These are phyloP conservation scores for Nicotiana noctiflora DNA, from an alignment of 257 asterid species.

Conservation along the genomic window DNA sequence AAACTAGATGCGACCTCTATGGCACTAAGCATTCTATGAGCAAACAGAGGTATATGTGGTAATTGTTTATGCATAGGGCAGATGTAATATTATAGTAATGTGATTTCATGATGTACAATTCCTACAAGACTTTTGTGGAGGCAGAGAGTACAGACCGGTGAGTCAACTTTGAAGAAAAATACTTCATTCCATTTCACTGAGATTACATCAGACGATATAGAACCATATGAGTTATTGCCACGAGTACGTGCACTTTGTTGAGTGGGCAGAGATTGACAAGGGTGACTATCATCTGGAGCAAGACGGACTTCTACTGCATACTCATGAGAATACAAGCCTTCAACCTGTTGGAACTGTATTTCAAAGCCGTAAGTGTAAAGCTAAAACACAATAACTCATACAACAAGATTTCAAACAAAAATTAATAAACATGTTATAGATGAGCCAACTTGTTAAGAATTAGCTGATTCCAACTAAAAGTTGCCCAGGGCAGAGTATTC, in stretches of 20 bases:
- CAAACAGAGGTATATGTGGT: background rate
- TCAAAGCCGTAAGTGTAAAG: conserved; percentile 22
- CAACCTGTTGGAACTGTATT: conserved; percentile 61
- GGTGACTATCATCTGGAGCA: conserved; percentile 34
- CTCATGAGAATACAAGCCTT: conserved; percentile 59
- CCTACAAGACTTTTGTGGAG: background rate
- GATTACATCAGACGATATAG: conserved; percentile 45
- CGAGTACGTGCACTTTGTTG: conserved; percentile 77
- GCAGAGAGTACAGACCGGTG: conserved; percentile 47
- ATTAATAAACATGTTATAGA: background rate
- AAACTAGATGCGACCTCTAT: background rate
- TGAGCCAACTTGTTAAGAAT: background rate
- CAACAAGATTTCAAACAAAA: background rate
- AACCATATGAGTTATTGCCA: conserved; percentile 44
- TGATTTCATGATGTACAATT: background rate
- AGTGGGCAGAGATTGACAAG: conserved; percentile 32
- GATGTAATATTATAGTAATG: background rate
- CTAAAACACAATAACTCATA: background rate
- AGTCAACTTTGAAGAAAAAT: conserved; percentile 81
- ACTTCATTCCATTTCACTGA: conserved; percentile 84
- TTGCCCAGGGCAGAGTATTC: no score
- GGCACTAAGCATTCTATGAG: background rate
- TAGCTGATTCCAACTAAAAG: background rate
- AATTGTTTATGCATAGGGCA: background rate
- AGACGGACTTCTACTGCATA: conserved; percentile 63